Percentiles rank a stretch among this genome's conserved stretches.
phyloP scores from a whole-genome alignment of 2,329 filamentous ascomycete species.

The Fonsecaea erecta region DNA sequence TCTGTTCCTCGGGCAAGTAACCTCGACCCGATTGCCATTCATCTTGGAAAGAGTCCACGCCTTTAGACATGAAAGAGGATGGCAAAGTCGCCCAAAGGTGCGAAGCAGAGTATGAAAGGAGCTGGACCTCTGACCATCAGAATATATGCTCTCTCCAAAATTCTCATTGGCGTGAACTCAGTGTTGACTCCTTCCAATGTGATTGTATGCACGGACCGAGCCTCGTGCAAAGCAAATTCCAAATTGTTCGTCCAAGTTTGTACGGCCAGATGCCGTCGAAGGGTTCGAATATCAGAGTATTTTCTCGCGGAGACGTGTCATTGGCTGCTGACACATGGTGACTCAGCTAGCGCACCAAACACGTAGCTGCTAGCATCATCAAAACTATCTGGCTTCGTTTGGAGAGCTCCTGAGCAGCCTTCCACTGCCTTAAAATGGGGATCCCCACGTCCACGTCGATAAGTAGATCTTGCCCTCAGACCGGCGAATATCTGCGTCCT shows the following conservation, averaged over 20 bases:
- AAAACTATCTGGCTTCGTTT: neutral
- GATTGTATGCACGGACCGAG: neutral
- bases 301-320: neutral
- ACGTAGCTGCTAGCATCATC: neutral
- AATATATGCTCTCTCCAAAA: neutral
- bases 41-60: neutral
- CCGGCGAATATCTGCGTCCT: neutral
- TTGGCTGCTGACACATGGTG: slow-evolving; percentile 19
- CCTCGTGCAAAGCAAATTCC: neutral
- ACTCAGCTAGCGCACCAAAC: slow-evolving; percentile 8
- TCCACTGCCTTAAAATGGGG: neutral
- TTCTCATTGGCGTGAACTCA: neutral
- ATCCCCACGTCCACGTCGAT: neutral
- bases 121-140: neutral
- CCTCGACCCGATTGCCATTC: neutral
- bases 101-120: neutral
- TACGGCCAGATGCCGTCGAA: neutral
- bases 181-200: neutral
- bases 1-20: neutral
- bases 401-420: neutral
- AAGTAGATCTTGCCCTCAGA: neutral
- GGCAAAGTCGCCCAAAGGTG: neutral
- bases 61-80: neutral
- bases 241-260: neutral
- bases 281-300: neutral